Conservation (phyloP, 179 eudicot species). For the Sideroxylon spinosum region DNA sequence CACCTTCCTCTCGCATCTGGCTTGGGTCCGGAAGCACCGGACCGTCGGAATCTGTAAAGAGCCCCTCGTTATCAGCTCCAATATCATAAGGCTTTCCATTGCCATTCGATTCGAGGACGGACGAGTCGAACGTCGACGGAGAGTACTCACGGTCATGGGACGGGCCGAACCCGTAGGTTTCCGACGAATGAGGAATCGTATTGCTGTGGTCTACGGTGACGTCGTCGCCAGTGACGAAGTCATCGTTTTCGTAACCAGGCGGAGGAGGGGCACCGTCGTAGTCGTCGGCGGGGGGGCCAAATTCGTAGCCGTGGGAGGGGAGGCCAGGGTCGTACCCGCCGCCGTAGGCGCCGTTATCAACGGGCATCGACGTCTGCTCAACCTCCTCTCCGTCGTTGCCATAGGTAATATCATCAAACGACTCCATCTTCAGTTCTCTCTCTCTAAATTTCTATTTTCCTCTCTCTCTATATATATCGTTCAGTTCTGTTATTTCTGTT, state of each 20-base stretch:
- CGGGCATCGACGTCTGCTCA: conserved; percentile 18
- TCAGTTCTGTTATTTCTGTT: neutral
- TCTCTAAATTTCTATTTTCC: neutral
- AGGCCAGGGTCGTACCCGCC: conserved; percentile 13
- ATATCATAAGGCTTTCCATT: conserved; percentile 19
- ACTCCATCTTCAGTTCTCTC: conserved; percentile 19
- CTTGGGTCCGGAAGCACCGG: conserved; percentile 50
- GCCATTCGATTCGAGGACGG: conserved; percentile 20
- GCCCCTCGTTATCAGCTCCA: conserved; percentile 34
- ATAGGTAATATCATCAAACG: conserved; percentile 28
- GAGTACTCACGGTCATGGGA: conserved; percentile 20
- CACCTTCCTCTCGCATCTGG: conserved; percentile 49
- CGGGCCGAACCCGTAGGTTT: conserved; percentile 18
- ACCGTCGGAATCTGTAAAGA: conserved; percentile 32
- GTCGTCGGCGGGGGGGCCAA: conserved; percentile 13
- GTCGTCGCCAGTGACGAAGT: neutral
- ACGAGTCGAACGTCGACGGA: conserved; percentile 23
- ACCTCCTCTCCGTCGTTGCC: conserved; percentile 18
- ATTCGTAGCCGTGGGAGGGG: conserved; percentile 19
- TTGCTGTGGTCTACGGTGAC: conserved; percentile 10
- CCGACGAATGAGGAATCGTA: conserved; percentile 16
- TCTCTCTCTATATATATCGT: neutral
- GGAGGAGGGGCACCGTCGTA: conserved; percentile 10
- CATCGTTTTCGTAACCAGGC: conserved; percentile 5
- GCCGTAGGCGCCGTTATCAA: conserved; percentile 19